Evolutionary conservation across 2,329 filamentous ascomycete species (phyloP).

Genomic region (Colletotrichum simmondsii): DNA sequence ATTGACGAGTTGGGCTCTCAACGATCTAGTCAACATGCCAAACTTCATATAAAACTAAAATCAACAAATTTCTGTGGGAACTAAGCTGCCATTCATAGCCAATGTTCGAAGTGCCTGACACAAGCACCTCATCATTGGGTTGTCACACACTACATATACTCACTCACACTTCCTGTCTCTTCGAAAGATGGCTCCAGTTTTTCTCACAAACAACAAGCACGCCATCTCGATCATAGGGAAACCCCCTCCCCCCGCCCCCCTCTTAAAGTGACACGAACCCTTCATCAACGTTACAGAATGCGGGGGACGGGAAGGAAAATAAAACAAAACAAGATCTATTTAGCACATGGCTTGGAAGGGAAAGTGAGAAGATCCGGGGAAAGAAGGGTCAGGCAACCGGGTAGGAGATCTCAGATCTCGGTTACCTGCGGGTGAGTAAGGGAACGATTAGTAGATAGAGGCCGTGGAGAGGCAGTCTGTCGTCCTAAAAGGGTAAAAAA

Average conservation of each 20-base stretch:
- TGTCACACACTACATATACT: too few species aligned
- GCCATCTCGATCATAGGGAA: background rate
- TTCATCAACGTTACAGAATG: background rate
- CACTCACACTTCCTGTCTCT: background rate
- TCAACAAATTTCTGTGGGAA: too few species aligned
- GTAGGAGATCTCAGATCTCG: background rate
- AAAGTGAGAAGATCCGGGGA: slow-evolving; percentile 9
- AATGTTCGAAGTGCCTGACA: too few species aligned
- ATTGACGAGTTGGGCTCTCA: too few species aligned
- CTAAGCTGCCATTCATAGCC: too few species aligned
- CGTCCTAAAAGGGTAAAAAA: background rate
- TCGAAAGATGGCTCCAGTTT: background rate
- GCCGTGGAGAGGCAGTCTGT: background rate
- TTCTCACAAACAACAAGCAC: background rate
- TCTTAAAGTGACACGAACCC: background rate
- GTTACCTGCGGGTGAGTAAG: background rate
- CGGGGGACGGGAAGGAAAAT: slow-evolving; percentile 3
- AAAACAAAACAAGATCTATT: too few species aligned
- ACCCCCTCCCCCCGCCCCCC: background rate
- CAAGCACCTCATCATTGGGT: too few species aligned
- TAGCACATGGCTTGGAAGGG: background rate
- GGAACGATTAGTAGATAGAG: background rate
- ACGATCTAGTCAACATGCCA: too few species aligned
- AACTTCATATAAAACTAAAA: too few species aligned
- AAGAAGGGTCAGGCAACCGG: background rate